A percentile compares a stretch with the other conserved stretches of the same genome.
phyloP scores from a whole-genome alignment of 1,139 yeast species.

The Suhomyces chickasaworum region DNA sequence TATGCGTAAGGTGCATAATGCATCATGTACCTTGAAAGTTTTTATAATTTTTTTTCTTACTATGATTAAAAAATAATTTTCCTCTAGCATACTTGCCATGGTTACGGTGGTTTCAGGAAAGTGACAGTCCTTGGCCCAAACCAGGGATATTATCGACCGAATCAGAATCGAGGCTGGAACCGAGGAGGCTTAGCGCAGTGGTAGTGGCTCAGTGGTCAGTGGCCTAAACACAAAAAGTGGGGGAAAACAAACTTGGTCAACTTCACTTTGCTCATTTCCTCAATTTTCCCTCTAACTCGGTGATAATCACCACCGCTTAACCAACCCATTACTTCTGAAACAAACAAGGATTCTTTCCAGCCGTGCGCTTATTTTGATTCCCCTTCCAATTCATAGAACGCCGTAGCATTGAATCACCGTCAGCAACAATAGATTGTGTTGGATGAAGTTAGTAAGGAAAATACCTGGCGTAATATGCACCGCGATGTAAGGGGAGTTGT shows the following conservation, averaged over 20 bases:
- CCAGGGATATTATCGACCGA: conserved; percentile 2
- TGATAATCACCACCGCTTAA: too few relatives aligned
- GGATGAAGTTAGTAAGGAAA: background rate
- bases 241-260: too few relatives aligned
- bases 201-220: too few relatives aligned
- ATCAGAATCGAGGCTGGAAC: conserved; percentile 3
- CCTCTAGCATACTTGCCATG: background rate
- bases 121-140: conserved; percentile 1
- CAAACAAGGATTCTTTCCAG: background rate
- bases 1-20: conserved; percentile 7
- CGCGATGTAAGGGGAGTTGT: conserved; percentile 1
- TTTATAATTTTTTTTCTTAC: too few relatives aligned
- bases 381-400: background rate
- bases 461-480: background rate
- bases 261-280: too few relatives aligned
- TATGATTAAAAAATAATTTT: background rate
- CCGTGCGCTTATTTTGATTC: background rate
- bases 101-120: conserved; percentile 3
- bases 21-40: background rate
- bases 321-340: too few relatives aligned
- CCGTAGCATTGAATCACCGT: conserved; percentile 1
- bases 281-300: too few relatives aligned
- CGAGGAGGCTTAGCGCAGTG: background rate
- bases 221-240: too few relatives aligned
- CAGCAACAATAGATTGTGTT: background rate